A percentile compares a stretch with the other conserved stretches of the same genome.
phyloP scores from a whole-genome alignment of 352 stramenopile genomes.

The Phytopythium sindhum region DNA sequence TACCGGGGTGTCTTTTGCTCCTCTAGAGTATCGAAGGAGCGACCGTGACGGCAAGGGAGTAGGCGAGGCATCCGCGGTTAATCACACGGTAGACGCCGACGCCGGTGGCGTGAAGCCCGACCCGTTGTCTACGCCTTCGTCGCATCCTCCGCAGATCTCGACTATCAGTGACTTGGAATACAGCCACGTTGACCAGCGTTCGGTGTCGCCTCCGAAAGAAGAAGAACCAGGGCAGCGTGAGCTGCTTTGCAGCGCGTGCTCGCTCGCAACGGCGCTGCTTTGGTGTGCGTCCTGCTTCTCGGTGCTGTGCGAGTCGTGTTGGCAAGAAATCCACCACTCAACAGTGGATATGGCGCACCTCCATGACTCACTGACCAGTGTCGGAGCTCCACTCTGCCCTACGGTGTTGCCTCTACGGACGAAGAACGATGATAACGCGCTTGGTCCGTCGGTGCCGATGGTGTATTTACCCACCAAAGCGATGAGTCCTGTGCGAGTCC shows the following conservation, averaged over 20 bases:
- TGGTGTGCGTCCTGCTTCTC: conserved; percentile 67
- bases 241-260: conserved; percentile 46
- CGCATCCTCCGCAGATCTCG: background rate
- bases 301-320: conserved; percentile 51
- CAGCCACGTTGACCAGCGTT: background rate
- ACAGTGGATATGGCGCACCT: conserved; percentile 36
- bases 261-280: conserved; percentile 26
- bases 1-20: background rate
- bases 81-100: background rate
- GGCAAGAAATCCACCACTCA: conserved; percentile 41
- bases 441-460: conserved; percentile 34
- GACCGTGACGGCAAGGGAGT: background rate
- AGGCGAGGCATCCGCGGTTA: background rate
- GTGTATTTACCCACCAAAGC: conserved; percentile 59
- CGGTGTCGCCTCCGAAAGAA: background rate
- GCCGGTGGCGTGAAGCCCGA: background rate
- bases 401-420: conserved; percentile 26
- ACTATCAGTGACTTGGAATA: background rate
- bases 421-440: conserved; percentile 3
- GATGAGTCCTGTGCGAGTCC: conserved; percentile 1
- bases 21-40: background rate
- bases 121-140: background rate
- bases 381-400: conserved; percentile 18
- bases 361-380: background rate
- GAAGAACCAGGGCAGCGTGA: conserved; percentile 16